Evolutionary conservation across 371 early-diverging fungal species (phyloP), one percentile per base, ranked within the genome.

Genomic region (Hamiltosporidium tvaerminnensis): DNA sequence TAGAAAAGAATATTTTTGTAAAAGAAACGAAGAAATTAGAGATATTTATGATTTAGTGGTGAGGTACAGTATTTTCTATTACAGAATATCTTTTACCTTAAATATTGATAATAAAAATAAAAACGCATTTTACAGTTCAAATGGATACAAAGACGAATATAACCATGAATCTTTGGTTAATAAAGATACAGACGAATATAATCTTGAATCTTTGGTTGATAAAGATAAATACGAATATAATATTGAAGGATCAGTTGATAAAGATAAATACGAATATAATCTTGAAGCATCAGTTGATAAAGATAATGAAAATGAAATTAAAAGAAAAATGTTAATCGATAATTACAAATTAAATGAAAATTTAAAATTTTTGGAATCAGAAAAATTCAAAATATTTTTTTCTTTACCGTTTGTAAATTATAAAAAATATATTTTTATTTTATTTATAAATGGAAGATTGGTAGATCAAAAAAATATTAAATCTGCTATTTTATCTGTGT

Each of bases 401-500:
- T 54, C 57, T 10, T 12, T 16, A 4, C 44, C 35, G n/a, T 32
- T 14, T 23, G 30, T 54, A 49, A 37, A 48, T 49, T 56, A 53
- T 4, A 68, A 50, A 32, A 60, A 63, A 52, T 16, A 16, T n/a
- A n/a, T 49, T 30, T 62, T 69, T 47, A 55, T 66, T 39, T 38
- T 68, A 1, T 72, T 68, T 65, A 53, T 72, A n/a, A 72, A 72
- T 61, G 30, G 30, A 41, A 65, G 77, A 35, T 44, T 77, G 2
- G 75, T 77, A 5, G 59, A 60, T 38, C 61, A 71, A 57, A 38
- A 67, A 23, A 60, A 35, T 30, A 30, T 77, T 39, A 77, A 73
- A 60, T 56, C 54, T 38, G 14, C 36, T 2, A 16, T 74, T 9
- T 16, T 32, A 2, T 61, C 48, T 32, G 49, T 67, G n/a, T 74